These are phyloP conservation scores for Sporothrix protearum DNA, from an alignment of 2,329 filamentous ascomycete genomes.

Conservation along the genomic window DNA sequence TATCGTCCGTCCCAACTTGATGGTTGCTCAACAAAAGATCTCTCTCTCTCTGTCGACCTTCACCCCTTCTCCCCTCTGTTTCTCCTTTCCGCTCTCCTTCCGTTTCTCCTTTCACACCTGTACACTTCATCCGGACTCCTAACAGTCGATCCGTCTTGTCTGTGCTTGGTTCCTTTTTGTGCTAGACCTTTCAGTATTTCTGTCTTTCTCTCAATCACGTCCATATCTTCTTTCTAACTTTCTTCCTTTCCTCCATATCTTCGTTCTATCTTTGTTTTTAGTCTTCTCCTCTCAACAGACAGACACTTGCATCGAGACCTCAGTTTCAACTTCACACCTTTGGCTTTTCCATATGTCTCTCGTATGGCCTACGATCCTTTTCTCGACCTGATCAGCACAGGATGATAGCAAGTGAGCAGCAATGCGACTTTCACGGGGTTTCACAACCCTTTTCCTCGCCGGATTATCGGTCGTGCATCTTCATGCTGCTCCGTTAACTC, in stretches of 20 bases:
- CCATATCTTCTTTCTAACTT: neutral
- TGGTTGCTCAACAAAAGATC: neutral
- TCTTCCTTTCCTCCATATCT: neutral
- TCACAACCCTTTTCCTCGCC: constrained; percentile 28
- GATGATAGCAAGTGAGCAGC: constrained; percentile 28
- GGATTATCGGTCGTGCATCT: constrained; percentile 23
- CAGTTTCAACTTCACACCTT: neutral
- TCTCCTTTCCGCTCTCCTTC: neutral
- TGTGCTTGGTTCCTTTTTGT: neutral
- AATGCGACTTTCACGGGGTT: constrained; percentile 31
- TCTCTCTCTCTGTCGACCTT: neutral
- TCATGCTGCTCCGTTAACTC: constrained; percentile 5
- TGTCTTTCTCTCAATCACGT: neutral
- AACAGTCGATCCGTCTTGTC: neutral
- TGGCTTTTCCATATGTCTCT: neutral
- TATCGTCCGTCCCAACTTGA: neutral
- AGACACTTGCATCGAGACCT: neutral
- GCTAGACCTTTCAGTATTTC: neutral
- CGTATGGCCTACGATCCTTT: no score
- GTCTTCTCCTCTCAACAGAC: neutral
- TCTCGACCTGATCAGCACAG: constrained; percentile 11
- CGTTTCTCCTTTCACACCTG: neutral
- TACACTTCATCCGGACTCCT: neutral
- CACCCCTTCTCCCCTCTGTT: neutral
- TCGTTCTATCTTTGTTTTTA: neutral